phyloP scores from a whole-genome alignment of 2,329 filamentous ascomycete species.

The Fusarium robinianum region DNA sequence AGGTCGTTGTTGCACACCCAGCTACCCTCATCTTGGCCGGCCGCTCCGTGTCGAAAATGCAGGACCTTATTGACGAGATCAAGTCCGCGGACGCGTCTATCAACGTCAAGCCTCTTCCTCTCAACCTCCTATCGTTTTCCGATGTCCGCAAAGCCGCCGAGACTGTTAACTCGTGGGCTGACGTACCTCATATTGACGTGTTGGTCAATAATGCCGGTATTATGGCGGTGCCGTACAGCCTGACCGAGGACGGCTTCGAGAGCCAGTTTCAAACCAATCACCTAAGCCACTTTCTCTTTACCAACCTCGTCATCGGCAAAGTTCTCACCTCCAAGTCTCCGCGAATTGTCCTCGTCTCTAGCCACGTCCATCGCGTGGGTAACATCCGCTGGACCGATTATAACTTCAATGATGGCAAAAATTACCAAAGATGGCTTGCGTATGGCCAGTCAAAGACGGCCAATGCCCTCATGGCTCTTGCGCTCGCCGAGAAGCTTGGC shows the following conservation, averaged over 20 bases:
- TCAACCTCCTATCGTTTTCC: constrained; percentile 40
- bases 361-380: background rate
- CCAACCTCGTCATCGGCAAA: constrained; percentile 9
- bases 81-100: background rate
- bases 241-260: constrained; percentile 23
- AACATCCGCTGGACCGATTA: constrained; percentile 7
- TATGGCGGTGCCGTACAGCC: constrained; percentile 11
- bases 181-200: constrained; percentile 19
- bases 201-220: constrained; percentile 35
- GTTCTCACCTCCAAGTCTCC: constrained; percentile 3
- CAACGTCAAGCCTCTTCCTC: constrained; percentile 39
- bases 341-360: constrained; percentile 12
- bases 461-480: too few species aligned
- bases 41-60: background rate
- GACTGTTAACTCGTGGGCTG: constrained; percentile 9
- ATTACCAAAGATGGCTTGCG: constrained; percentile 39
- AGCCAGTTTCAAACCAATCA: constrained; percentile 27
- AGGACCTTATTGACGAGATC: constrained; percentile 1
- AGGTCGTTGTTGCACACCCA: background rate
- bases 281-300: constrained; percentile 23
- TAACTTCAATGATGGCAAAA: constrained; percentile 23
- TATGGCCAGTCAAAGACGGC: constrained; percentile 57
- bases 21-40: background rate
- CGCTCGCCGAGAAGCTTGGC: constrained; percentile 23
- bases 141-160: constrained; percentile 37